Evolutionary conservation across 129 eudicot genomes (phyloP), one percentile per base, ranked within the genome.

Genomic region (Flaveria trinervia): DNA sequence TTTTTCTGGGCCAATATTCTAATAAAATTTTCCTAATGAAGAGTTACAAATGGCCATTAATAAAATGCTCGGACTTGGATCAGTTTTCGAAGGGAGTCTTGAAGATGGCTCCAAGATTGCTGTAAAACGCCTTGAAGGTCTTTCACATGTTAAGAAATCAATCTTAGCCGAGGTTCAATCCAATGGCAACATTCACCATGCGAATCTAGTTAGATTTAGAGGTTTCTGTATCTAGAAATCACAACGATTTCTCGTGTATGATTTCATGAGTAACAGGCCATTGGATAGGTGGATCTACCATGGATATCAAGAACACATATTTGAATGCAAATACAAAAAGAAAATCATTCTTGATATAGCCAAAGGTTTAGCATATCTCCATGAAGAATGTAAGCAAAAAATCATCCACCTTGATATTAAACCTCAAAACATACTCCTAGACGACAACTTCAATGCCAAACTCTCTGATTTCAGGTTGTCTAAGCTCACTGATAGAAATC

Each of bases 321-420:
- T 80, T 13, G 17, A 55, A 25, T 80, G 83, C 79, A 39, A 52
- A 66, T 43, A 45, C 9, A 64, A 60, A 73, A 79, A 61, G 78
- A 79, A 65, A 50, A 20, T 56, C 0, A 28, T 67, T 55, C 80
- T 74, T 74, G 80, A 81, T 13, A 46, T 81, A 18, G 76, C 84
- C 17, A 81, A 74, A 59, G 80, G 84, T 17, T n/a, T 81, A 22
- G 46, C 84, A 1, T 81, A 81, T 69, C 77, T 81, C 23, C 84
- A 81, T 22, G 84, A 81, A 69, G 84, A 81, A 13, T 69, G 84
- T 45, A 56, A 66, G 17, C 83, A 80, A 25, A 80, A n/a, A 7
- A 80, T 80, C 6, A 6, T 65, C 22, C 79, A 80, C 12, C 71
- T 65, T 1, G 79, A 80, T 54, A 80, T 80, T 48, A 73, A 73